These are phyloP conservation scores for Penicillium occitanis DNA, from an alignment of 2,329 filamentous ascomycete species.

Conservation along the genomic window DNA sequence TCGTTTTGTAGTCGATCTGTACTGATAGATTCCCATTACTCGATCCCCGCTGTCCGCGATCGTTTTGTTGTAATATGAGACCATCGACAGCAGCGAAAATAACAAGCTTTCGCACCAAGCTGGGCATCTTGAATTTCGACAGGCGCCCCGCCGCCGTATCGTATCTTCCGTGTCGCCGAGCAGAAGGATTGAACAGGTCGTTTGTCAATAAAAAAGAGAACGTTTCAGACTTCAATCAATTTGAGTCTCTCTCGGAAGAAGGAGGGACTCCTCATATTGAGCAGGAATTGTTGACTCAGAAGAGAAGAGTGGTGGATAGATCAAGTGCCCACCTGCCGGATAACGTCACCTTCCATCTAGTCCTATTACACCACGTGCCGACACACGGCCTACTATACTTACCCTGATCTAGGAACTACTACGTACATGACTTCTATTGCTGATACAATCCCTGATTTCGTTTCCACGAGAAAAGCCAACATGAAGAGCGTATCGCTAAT, in stretches of 20 bases:
- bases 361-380: neutral
- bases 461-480: neutral
- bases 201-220: neutral
- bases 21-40: constrained; percentile 49
- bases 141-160: neutral
- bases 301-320: neutral
- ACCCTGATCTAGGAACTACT: neutral
- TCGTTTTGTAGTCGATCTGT: constrained; percentile 68
- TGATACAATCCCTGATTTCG: neutral
- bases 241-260: neutral
- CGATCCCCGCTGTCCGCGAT: constrained; percentile 38
- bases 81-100: constrained; percentile 81
- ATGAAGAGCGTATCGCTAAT: neutral
- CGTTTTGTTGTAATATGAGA: constrained; percentile 71
- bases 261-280: neutral
- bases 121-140: constrained; percentile 59
- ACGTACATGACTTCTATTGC: neutral
- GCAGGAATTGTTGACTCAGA: neutral
- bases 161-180: neutral
- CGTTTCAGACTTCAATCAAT: neutral
- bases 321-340: constrained; percentile 7
- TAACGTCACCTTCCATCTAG: constrained; percentile 5
- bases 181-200: neutral
- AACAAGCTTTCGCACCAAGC: constrained; percentile 74
- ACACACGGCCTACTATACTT: neutral